phyloP scores from a whole-genome alignment of 768 basidiomycete species.

The Termitomyces sp. region DNA sequence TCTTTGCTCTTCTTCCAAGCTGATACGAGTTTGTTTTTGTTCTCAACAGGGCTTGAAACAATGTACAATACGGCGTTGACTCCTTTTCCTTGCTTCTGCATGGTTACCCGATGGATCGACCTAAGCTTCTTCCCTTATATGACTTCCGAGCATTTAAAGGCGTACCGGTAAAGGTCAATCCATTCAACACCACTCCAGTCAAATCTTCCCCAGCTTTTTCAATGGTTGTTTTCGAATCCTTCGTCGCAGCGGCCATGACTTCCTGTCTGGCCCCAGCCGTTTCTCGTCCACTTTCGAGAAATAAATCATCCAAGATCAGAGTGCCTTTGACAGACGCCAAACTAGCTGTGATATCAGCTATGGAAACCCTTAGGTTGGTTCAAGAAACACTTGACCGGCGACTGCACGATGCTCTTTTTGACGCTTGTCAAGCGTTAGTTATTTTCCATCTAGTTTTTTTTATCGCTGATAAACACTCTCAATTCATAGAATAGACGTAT shows the following conservation, averaged over 20 bases:
- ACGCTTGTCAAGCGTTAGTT: not conserved
- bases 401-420: rapidly evolving
- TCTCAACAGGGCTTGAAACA: not conserved
- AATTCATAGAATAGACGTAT: not conserved
- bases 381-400: not conserved
- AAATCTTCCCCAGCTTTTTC: not conserved
- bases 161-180: not conserved
- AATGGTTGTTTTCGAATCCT: not conserved
- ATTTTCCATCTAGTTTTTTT: not conserved
- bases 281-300: not conserved
- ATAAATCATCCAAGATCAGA: not conserved
- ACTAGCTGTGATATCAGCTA: not conserved
- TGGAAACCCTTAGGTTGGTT: not conserved
- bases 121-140: not conserved
- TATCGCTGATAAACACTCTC: not conserved
- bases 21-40: not conserved
- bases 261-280: not conserved
- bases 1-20: not conserved
- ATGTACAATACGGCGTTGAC: not conserved
- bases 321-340: not conserved
- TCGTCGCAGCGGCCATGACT: not conserved
- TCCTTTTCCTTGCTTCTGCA: not conserved
- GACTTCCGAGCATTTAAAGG: not conserved
- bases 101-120: not conserved
- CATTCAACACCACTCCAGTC: not conserved